Conservation (phyloP, 306 rosid genomes). For the Oemleria cerasiformis region DNA sequence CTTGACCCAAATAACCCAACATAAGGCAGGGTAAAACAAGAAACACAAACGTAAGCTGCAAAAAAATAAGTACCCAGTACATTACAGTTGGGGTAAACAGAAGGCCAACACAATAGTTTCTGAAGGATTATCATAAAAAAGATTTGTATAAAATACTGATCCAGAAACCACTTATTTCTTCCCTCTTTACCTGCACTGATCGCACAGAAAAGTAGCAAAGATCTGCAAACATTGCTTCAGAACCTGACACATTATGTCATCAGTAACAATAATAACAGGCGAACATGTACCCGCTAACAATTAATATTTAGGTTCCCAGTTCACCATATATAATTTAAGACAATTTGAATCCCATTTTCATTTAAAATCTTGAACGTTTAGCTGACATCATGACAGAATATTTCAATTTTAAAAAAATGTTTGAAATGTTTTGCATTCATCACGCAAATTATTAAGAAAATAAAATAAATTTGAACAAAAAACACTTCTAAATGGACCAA, state of each 20-base stretch:
- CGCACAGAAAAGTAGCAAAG: slow-evolving; percentile 94
- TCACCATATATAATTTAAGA: background rate
- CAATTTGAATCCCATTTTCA: background rate
- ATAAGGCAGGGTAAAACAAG: slow-evolving; percentile 92
- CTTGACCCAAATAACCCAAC: slow-evolving; percentile 99
- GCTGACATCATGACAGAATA: too few relatives aligned
- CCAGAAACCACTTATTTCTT: background rate
- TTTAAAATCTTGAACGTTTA: background rate
- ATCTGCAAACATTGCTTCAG: slow-evolving; percentile 99
- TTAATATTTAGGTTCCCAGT: background rate
- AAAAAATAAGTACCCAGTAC: slow-evolving; percentile 32
- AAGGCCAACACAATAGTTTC: slow-evolving; percentile 14
- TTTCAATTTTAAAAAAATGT: too few relatives aligned
- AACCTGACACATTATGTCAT: slow-evolving; percentile 57
- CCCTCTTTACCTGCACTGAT: slow-evolving; percentile 80
- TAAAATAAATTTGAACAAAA: background rate
- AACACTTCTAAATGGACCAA: background rate
- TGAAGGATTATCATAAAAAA: slow-evolving; percentile 8
- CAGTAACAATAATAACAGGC: slow-evolving; percentile 16
- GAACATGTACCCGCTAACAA: background rate
- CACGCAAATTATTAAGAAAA: background rate
- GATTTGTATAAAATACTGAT: slow-evolving; percentile 1
- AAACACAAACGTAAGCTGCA: slow-evolving; percentile 89
- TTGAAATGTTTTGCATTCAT: too few relatives aligned
- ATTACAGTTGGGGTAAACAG: slow-evolving; percentile 15